A percentile compares a stretch with the other conserved stretches of the same genome.
These are phyloP conservation scores for Bipolaris bicolor DNA, from an alignment of 2,329 filamentous ascomycete species.

Conservation along the genomic window DNA sequence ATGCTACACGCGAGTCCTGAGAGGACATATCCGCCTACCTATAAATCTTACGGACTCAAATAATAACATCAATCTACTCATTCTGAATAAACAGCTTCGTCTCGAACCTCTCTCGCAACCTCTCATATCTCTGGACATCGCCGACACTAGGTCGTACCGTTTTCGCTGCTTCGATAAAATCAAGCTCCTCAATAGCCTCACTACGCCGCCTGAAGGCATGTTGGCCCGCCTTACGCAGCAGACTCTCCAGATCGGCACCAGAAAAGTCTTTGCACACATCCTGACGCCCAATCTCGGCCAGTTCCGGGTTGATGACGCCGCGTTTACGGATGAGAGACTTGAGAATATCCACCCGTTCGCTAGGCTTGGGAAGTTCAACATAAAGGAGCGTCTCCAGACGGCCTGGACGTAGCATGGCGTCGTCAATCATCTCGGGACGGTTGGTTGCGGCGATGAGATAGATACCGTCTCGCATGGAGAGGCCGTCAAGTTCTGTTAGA, in stretches of 20 bases:
- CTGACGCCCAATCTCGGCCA: slow-evolving; percentile 68
- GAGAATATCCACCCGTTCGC: slow-evolving; percentile 86
- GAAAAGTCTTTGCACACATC: slow-evolving; percentile 78
- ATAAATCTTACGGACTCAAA: neutral
- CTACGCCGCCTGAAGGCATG: slow-evolving; percentile 58
- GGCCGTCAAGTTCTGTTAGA: slow-evolving; percentile 90
- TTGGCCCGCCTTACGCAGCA: slow-evolving; percentile 66
- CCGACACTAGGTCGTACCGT: slow-evolving; percentile 60
- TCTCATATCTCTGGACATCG: slow-evolving; percentile 63
- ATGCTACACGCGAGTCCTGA: neutral
- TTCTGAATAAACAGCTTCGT: slow-evolving; percentile 20
- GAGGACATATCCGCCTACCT: neutral
- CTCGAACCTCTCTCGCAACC: slow-evolving; percentile 57
- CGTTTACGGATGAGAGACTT: slow-evolving; percentile 63
- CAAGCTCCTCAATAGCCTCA: slow-evolving; percentile 55
- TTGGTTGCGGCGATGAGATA: slow-evolving; percentile 97
- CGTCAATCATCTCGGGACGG: slow-evolving; percentile 93
- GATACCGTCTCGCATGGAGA: slow-evolving; percentile 79
- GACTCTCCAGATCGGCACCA: slow-evolving; percentile 67
- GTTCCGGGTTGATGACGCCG: slow-evolving; percentile 59
- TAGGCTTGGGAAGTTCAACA: slow-evolving; percentile 79
- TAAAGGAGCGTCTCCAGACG: slow-evolving; percentile 88
- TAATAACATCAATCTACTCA: neutral
- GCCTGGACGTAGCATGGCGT: slow-evolving; percentile 90
- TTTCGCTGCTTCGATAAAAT: slow-evolving; percentile 53